A percentile compares a stretch with the other conserved stretches of the same genome.
These are phyloP conservation scores for Mycothermus thermophilus DNA, from an alignment of 495 filamentous ascomycete species.

Conservation along the genomic window DNA sequence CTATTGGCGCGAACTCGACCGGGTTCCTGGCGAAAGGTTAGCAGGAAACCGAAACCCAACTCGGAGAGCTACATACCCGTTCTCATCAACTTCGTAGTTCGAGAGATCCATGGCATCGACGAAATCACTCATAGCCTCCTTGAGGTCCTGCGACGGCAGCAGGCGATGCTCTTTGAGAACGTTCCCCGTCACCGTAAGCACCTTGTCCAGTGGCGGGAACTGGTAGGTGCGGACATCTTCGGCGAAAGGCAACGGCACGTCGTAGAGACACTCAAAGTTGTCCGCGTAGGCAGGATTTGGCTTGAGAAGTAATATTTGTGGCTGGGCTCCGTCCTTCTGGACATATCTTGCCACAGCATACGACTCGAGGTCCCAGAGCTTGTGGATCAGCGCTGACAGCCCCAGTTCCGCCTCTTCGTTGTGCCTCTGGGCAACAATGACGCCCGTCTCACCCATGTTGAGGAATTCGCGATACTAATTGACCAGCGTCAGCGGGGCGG, in stretches of 20 bases:
- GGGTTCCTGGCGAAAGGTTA: conserved; percentile 40
- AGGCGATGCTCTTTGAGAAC: conserved; percentile 71
- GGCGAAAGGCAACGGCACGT: conserved; percentile 84
- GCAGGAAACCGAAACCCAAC: too few relatives aligned
- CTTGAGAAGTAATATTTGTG: conserved; percentile 66
- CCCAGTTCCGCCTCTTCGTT: conserved; percentile 69
- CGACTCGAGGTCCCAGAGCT: conserved; percentile 69
- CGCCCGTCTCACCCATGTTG: conserved; percentile 60
- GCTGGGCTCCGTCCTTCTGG: conserved; percentile 61
- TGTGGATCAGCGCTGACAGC: conserved; percentile 79
- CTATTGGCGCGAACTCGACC: conserved; percentile 60
- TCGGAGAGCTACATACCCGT: conserved; percentile 63
- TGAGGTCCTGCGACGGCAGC: conserved; percentile 61
- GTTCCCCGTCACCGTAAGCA: conserved; percentile 83
- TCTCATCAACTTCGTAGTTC: conserved; percentile 41
- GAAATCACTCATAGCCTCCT: conserved; percentile 72
- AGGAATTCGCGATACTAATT: conserved; percentile 80
- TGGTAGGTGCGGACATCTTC: conserved; percentile 82
- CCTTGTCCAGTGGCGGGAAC: conserved; percentile 80
- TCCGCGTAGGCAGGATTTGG: conserved; percentile 65
- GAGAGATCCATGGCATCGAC: conserved; percentile 91
- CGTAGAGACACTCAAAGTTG: conserved; percentile 77
- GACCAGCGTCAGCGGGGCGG: too few relatives aligned
- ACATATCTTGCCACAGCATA: conserved; percentile 85
- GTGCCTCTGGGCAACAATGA: conserved; percentile 57